phyloP scores from a whole-genome alignment of 306 rosid species.

The Pyrus bretschneideri region DNA sequence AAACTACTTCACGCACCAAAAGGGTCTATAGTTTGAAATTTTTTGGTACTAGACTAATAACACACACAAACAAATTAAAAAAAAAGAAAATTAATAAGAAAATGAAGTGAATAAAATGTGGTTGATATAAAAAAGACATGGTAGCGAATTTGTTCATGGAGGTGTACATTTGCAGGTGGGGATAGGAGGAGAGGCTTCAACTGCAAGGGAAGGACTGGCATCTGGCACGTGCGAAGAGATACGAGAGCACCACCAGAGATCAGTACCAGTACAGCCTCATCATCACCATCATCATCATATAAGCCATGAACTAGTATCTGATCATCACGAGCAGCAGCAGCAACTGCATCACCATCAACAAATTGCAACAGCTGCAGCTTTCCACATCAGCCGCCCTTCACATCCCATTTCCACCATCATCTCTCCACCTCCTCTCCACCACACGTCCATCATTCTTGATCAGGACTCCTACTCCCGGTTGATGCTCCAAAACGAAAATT shows the following conservation, averaged over 20 bases:
- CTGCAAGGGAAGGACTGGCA: constrained; percentile 44
- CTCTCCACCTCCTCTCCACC: constrained; percentile 73
- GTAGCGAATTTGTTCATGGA: constrained; percentile 9
- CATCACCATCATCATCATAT: constrained; percentile 16
- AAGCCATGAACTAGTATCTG: neutral
- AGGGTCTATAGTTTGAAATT: neutral
- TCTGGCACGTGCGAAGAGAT: constrained; percentile 48
- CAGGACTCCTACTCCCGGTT: constrained; percentile 58
- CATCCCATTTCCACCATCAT: constrained; percentile 68
- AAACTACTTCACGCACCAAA: constrained; percentile 17
- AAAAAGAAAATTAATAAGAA: neutral
- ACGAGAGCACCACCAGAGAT: constrained; percentile 16
- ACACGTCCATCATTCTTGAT: constrained; percentile 70
- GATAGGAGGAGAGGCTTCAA: constrained; percentile 68
- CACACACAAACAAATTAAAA: neutral
- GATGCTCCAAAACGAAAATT: constrained; percentile 69
- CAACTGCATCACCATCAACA: constrained; percentile 40
- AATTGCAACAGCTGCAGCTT: constrained; percentile 42
- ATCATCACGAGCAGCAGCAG: constrained; percentile 21
- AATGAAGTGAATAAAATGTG: neutral
- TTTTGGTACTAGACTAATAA: neutral
- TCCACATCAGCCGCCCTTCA: constrained; percentile 62
- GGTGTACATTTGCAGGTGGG: constrained; percentile 56
- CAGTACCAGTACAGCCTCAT: constrained; percentile 4
- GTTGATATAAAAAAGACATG: constrained; percentile 22